phyloP scores from a whole-genome alignment of 2,329 filamentous ascomycete genomes.

The Mariannaea elegans region DNA sequence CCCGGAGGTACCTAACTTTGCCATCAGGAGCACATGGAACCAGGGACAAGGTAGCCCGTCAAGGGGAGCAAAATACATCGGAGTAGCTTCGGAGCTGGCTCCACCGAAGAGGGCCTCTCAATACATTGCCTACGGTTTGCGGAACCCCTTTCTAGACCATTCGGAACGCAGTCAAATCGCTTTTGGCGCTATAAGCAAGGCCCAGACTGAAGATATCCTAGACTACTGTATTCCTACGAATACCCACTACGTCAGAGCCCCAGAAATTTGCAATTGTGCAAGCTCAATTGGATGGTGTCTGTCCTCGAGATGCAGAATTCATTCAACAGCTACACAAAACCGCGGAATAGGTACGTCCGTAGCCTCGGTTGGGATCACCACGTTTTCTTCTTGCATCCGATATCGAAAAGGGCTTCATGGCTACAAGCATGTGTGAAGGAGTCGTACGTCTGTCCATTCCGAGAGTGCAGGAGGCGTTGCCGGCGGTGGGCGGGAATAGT shows the following conservation, averaged over 20 bases:
- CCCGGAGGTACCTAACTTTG: neutral
- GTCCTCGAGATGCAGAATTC: neutral
- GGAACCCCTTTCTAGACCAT: neutral
- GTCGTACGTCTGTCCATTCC: neutral
- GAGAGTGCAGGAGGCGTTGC: neutral
- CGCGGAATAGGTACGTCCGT: neutral
- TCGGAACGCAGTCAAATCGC: neutral
- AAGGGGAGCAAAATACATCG: conserved; percentile 29
- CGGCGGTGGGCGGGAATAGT: conserved; percentile 3
- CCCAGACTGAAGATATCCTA: conserved; percentile 18
- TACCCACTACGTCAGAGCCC: conserved; percentile 38
- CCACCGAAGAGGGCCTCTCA: conserved; percentile 36
- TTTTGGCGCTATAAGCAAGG: neutral
- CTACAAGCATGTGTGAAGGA: neutral
- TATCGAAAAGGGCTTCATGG: neutral
- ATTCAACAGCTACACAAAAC: too few species aligned
- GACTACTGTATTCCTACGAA: conserved; percentile 1
- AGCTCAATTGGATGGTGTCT: conserved; percentile 35
- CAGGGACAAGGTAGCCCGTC: neutral
- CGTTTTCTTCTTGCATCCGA: neutral
- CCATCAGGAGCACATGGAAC: neutral
- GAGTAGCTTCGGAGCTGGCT: conserved; percentile 43
- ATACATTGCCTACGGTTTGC: neutral
- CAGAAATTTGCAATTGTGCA: conserved; percentile 37
- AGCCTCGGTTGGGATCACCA: neutral